Conservation (phyloP, 176 grass and related monocot species). For the Alopecurus myosuroides region DNA sequence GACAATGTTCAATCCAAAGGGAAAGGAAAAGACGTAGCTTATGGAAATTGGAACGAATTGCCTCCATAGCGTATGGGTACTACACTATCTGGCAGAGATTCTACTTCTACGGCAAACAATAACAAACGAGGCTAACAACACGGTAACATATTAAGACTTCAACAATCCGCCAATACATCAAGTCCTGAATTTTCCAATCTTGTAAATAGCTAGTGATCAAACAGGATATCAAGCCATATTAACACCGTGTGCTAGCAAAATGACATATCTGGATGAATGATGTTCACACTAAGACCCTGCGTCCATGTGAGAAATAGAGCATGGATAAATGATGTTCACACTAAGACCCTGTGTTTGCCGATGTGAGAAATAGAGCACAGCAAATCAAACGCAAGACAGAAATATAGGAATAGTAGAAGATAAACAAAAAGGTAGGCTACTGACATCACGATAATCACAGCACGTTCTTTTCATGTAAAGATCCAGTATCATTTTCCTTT, state of each 20-base stretch:
- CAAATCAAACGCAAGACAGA: background rate
- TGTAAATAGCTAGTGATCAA: background rate
- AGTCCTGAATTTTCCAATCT: background rate
- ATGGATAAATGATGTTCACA: background rate
- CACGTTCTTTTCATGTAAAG: conserved; percentile 38
- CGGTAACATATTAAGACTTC: background rate
- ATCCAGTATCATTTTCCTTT: conserved; percentile 30
- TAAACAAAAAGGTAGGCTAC: background rate
- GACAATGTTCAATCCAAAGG: background rate
- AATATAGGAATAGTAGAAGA: background rate
- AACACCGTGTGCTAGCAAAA: background rate
- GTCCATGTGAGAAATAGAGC: background rate
- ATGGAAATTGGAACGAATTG: background rate
- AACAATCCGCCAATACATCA: background rate
- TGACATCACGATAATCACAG: conserved; percentile 19
- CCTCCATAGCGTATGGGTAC: background rate
- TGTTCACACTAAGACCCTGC: background rate
- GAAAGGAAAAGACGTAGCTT: background rate
- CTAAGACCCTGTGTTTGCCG: background rate
- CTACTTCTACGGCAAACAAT: background rate
- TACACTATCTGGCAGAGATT: background rate
- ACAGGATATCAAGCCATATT: background rate
- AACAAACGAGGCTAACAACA: background rate
- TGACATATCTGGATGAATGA: background rate
- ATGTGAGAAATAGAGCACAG: background rate